Conservation (phyloP, 1,284 basidiomycete genomes). For the Peniophora sp. region DNA sequence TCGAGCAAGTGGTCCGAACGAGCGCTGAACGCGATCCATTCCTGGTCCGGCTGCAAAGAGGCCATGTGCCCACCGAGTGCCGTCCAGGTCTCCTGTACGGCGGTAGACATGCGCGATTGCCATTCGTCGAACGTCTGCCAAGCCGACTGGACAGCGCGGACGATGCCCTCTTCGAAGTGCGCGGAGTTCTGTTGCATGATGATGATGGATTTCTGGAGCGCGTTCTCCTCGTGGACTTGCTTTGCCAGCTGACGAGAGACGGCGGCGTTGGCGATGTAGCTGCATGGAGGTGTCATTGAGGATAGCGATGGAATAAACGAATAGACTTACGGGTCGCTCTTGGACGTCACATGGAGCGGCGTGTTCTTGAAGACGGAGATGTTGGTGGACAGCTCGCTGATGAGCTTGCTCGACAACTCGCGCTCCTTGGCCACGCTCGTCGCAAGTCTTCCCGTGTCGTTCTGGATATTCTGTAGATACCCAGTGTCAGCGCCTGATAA, state of each 20-base stretch:
- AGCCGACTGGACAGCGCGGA: conserved; percentile 90
- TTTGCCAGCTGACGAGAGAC: conserved; percentile 87
- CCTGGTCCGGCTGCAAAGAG: conserved; percentile 82
- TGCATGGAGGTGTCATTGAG: conserved; percentile 16
- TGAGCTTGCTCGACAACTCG: conserved; percentile 81
- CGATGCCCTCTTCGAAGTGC: conserved; percentile 95
- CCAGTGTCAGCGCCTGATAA: not conserved
- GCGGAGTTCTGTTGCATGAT: conserved; percentile 99
- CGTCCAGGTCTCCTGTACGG: conserved; percentile 80
- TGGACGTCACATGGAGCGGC: conserved; percentile 79
- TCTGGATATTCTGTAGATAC: conserved; percentile 79
- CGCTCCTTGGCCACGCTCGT: conserved; percentile 92
- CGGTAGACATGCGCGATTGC: conserved; percentile 80
- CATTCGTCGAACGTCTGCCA: conserved; percentile 98
- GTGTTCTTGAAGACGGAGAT: conserved; percentile 95
- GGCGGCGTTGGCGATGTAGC: conserved; percentile 67
- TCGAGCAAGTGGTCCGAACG: conserved; percentile 94
- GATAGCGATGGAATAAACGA: not conserved
- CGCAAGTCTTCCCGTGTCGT: conserved; percentile 94
- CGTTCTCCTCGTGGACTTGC: conserved; percentile 96
- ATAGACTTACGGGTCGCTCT: conserved; percentile 76
- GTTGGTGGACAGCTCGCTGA: conserved; percentile 82
- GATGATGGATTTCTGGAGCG: conserved; percentile 96
- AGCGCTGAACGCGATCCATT: conserved; percentile 96
- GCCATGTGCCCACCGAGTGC: conserved; percentile 76